Conservation (phyloP, 495 filamentous ascomycete species). For the Chaetomidium leptoderma region DNA sequence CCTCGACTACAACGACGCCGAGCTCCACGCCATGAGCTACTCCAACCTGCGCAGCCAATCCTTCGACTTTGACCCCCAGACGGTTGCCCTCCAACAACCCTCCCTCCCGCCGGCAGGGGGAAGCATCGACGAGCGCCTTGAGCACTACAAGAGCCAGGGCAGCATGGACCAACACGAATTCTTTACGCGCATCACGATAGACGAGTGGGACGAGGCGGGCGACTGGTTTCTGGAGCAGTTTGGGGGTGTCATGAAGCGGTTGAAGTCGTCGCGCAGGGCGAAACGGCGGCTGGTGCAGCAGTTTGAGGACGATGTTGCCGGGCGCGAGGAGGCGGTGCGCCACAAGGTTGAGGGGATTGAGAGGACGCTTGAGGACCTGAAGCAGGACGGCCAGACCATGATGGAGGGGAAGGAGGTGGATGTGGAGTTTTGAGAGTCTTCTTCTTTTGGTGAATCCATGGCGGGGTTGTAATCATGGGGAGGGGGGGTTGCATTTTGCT, state of each 20-base stretch:
- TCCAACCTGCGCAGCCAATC: conserved; percentile 47
- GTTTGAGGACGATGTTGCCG: conserved; percentile 64
- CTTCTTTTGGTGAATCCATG: not conserved
- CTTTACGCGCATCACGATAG: conserved; percentile 58
- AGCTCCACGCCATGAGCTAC: conserved; percentile 52
- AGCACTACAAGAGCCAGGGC: conserved; percentile 36
- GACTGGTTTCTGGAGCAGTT: conserved; percentile 76
- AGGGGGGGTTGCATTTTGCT: not conserved
- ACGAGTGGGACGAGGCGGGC: conserved; percentile 78
- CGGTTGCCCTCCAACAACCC: conserved; percentile 29
- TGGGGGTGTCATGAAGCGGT: conserved; percentile 54
- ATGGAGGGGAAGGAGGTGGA: conserved; percentile 48
- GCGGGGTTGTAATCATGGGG: not conserved
- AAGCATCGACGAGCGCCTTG: conserved; percentile 41
- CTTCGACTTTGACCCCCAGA: conserved; percentile 53
- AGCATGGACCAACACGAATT: conserved; percentile 55
- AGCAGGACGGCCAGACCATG: conserved; percentile 53
- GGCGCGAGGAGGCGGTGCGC: conserved; percentile 49
- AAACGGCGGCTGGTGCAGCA: conserved; percentile 60
- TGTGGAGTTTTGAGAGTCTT: conserved; percentile 30
- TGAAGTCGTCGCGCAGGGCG: conserved; percentile 58
- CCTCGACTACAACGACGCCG: conserved; percentile 51
- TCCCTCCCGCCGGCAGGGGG: conserved; percentile 16
- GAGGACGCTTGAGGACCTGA: conserved; percentile 51
- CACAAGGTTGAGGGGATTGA: conserved; percentile 53